Percentiles rank a stretch among this genome's conserved stretches.
These are phyloP conservation scores for Populus nigra DNA, from an alignment of 345 rosid species.

Conservation along the genomic window DNA sequence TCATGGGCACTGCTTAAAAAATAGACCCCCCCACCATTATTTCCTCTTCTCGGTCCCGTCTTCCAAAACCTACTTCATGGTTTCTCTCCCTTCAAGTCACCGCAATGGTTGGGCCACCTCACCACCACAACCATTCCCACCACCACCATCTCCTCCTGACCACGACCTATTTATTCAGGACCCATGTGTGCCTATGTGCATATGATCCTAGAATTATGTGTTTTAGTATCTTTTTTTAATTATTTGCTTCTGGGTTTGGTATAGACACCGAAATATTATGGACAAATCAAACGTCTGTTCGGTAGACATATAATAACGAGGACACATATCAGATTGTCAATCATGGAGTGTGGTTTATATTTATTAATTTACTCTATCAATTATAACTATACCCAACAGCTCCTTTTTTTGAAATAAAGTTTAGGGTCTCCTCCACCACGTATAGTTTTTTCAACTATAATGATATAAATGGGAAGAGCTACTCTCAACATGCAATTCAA, in stretches of 20 bases:
- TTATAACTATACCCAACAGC: too few species aligned
- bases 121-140: too few species aligned
- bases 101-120: not conserved
- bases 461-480: too few species aligned
- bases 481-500: too few species aligned
- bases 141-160: not conserved
- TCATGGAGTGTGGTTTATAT: too few species aligned
- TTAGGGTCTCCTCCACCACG: too few species aligned
- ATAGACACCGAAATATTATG: not conserved
- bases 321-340: too few species aligned
- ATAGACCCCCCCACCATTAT: not conserved
- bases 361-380: too few species aligned
- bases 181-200: not conserved
- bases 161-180: not conserved
- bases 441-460: too few species aligned
- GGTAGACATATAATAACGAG: too few species aligned
- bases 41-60: not conserved
- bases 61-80: not conserved
- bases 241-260: not conserved
- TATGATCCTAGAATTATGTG: not conserved
- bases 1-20: not conserved
- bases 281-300: not conserved
- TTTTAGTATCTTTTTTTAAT: not conserved
- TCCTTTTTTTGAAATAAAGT: too few species aligned
- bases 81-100: not conserved